A percentile compares a stretch with the other conserved stretches of the same genome.
Conservation (phyloP, 2,329 filamentous ascomycete species). For the Zasmidium cellare region DNA sequence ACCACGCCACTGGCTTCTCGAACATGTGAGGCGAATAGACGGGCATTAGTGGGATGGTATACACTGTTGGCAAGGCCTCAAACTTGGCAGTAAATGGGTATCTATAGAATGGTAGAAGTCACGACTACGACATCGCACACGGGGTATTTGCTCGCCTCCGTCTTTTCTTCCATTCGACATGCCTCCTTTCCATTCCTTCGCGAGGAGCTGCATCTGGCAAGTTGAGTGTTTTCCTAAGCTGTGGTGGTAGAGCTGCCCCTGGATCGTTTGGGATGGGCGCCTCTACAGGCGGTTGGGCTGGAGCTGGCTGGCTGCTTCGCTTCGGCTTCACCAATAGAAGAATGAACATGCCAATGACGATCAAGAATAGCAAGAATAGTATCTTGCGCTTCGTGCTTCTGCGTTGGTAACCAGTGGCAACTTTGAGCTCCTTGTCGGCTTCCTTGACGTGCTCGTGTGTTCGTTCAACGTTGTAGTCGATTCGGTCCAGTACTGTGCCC, state of each 20-base stretch:
- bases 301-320: conserved; percentile 20
- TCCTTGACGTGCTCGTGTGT: conserved; percentile 93
- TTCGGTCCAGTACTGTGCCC: conserved; percentile 53
- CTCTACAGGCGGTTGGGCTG: conserved; percentile 13
- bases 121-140: background rate
- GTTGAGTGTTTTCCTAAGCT: background rate
- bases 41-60: no score
- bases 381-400: conserved; percentile 88
- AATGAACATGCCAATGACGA: conserved; percentile 86
- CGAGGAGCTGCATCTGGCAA: background rate
- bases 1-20: conserved; percentile 3
- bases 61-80: background rate
- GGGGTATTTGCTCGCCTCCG: conserved; percentile 13
- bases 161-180: conserved; percentile 26
- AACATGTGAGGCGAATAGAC: background rate
- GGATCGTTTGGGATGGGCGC: conserved; percentile 19
- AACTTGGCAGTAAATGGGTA: conserved; percentile 11
- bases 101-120: conserved; percentile 13
- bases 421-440: conserved; percentile 86
- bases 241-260: conserved; percentile 17
- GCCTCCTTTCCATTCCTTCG: conserved; percentile 10
- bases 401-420: conserved; percentile 85
- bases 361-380: conserved; percentile 79
- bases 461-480: conserved; percentile 86
- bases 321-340: conserved; percentile 79